These are phyloP conservation scores for Arthromyces matolae DNA, from an alignment of 768 basidiomycete genomes.

Conservation along the genomic window DNA sequence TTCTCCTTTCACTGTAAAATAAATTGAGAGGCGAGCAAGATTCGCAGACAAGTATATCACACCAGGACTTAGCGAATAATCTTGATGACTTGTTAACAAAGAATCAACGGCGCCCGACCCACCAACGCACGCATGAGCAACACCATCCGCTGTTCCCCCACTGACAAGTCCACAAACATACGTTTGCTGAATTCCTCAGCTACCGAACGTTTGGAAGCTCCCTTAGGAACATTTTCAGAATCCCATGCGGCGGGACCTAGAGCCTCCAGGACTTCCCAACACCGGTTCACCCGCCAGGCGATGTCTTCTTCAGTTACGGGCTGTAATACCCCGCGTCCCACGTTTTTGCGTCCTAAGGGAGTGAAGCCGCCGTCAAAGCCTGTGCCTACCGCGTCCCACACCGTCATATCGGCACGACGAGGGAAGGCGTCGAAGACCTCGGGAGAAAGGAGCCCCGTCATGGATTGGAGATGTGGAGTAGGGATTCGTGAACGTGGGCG, in stretches of 20 bases:
- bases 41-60: background rate
- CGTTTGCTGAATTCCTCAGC: slow-evolving; percentile 43
- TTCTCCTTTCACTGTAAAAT: slow-evolving; percentile 9
- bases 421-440: slow-evolving; percentile 93
- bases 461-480: slow-evolving; percentile 60
- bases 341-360: slow-evolving; percentile 38
- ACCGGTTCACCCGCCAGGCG: slow-evolving; percentile 34
- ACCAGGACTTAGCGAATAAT: slow-evolving; percentile 5
- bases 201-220: background rate
- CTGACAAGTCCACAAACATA: slow-evolving; percentile 61
- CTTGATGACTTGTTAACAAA: too few relatives aligned
- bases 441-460: slow-evolving; percentile 80
- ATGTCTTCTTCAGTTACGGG: slow-evolving; percentile 28
- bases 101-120: slow-evolving; percentile 63
- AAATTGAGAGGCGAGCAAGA: background rate
- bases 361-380: slow-evolving; percentile 89
- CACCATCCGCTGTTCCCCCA: slow-evolving; percentile 76
- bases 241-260: slow-evolving; percentile 61
- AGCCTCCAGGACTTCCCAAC: slow-evolving; percentile 54
- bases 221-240: background rate
- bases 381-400: slow-evolving; percentile 79
- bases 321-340: slow-evolving; percentile 44
- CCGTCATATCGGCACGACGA: slow-evolving; percentile 57
- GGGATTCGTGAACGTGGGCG: slow-evolving; percentile 61
- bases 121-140: slow-evolving; percentile 87